These are phyloP conservation scores for Pichia kluyveri DNA, from an alignment of 805 yeast species.

Conservation along the genomic window DNA sequence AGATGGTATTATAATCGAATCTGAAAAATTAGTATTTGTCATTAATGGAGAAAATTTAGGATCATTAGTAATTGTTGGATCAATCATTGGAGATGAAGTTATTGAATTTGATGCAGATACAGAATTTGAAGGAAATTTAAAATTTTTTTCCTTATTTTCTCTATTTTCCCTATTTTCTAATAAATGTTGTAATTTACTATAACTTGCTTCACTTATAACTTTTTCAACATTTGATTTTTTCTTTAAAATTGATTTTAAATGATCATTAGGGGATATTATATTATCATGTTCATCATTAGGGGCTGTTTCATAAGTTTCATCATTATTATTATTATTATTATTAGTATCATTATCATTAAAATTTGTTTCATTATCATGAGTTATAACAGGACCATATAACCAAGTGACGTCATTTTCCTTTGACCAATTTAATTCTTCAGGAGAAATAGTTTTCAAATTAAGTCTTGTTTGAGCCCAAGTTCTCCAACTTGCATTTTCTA, in stretches of 20 bases:
- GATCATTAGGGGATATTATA: constrained; percentile 12
- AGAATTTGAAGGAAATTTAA: background rate
- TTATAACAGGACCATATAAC: constrained; percentile 80
- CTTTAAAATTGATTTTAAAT: constrained; percentile 78
- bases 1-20: background rate
- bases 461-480: constrained; percentile 90
- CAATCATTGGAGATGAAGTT: constrained; percentile 23
- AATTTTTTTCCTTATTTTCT: background rate
- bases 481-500: constrained; percentile 89
- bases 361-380: constrained; percentile 3
- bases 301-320: background rate
- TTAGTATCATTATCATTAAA: background rate
- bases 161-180: constrained; percentile 24
- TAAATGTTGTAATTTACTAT: constrained; percentile 23
- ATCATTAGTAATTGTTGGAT: constrained; percentile 10
- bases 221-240: constrained; percentile 78
- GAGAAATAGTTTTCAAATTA: constrained; percentile 68
- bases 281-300: background rate
- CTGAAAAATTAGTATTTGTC: background rate
- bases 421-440: constrained; percentile 90
- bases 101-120: background rate
- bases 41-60: background rate
- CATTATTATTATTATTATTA: background rate
- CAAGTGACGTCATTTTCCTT: constrained; percentile 96
- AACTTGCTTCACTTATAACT: constrained; percentile 54